Evolutionary conservation across 2,329 filamentous ascomycete genomes (phyloP), one percentile per base, ranked within the genome.

Genomic region (Dothideomycetidae sp.): DNA sequence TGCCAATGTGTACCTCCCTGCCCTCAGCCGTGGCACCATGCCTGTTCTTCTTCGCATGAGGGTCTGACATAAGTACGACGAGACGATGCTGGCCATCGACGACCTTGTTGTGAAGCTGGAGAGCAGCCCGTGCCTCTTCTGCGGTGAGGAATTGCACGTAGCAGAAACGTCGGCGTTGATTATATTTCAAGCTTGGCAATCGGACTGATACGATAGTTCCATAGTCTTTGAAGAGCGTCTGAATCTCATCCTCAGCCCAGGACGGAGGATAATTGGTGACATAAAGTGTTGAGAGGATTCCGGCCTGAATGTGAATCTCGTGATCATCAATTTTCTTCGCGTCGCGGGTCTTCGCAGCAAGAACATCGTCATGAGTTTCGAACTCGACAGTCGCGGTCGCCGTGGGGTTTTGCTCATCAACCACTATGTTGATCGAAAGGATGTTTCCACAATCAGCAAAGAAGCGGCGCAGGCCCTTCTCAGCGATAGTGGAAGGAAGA

Each of bases 371-470:
- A 3, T 73, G 66, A 0, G 75, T 71, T 42, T 79, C 75, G 49
- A 96, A 94, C 55, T 98, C 90, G 34, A 98, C 75, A 31, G 90
- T 64, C 2, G 84, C 84, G 3, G 76, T 76, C 10, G 75, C 62
- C 2, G 75, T 73, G 31, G 70, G 60, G n/a, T 63, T 64, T 29
- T 75, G 67, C 32, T 75, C 67, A 30, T 83, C 76, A 21, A 64
- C 64, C 19, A 81, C 64, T 36, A 88, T 63, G 31, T 74, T 78
- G 19, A 94, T 63, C 44, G 77, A 78, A 49, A 84, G 82, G 52
- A 94, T 80, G 29, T 75, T 77, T 10, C 90, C 90, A 49, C 86
- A 92, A 44, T 86, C 83, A 51, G 79, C 78, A 62, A 98, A 96
- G 55, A 93, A 96, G 54, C 93, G 81, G 40, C 80, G 75, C 10